Base-by-base conservation (phyloP, 306 rosid genomes). In the Prosopis cineraria region DNA sequence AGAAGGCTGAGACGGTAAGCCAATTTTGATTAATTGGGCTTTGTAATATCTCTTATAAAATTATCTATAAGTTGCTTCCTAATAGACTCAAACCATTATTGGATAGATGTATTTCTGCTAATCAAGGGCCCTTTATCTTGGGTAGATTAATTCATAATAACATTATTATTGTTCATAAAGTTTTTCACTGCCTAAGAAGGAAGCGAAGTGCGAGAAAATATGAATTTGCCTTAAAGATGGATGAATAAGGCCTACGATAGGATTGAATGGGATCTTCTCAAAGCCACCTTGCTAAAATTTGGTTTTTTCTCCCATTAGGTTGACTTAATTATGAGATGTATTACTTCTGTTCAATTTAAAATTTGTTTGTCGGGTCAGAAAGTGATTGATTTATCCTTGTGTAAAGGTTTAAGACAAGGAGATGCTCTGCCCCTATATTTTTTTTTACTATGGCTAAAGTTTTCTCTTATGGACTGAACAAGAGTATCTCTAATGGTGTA, bases 401-500 rank as follows among this genome's bases (percentile, higher is more conserved):
- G 20, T 0, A 3, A 14, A 4, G 20, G 53, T 0, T 3, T 47
- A 0, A 4, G 20, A 0, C 2, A 47, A 17, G 20, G 53, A 1
- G 53, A 45, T 1, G 20, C 53, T 1, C 1, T 47, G 0, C 13
- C 53, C 7, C 53, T 20, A 3, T 47, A 47, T n/a, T 6, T 5
- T 14, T 1, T 47, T 47, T 5, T 47, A 0, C 20, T 47, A 0
- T 47, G 0, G 7, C 20, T 1, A 20, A 14, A 7, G 20, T 47
- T 1, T 8, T 47, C 1, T 47, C 22, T 0, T 8, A 2, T 1
- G 5, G 16, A 7, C 0, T 47, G 7, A 1, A 4, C 0, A 45
- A 16, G 3, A 0, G 16, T 2, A 1, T 4, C n/a, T n/a, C n/a
- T 0, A 8, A 4, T 0, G n/a, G n/a, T 14, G 2, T 4, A 17